These are phyloP conservation scores for Metschnikowia chrysomelidarum DNA, from an alignment of 805 yeast species.

Conservation along the genomic window DNA sequence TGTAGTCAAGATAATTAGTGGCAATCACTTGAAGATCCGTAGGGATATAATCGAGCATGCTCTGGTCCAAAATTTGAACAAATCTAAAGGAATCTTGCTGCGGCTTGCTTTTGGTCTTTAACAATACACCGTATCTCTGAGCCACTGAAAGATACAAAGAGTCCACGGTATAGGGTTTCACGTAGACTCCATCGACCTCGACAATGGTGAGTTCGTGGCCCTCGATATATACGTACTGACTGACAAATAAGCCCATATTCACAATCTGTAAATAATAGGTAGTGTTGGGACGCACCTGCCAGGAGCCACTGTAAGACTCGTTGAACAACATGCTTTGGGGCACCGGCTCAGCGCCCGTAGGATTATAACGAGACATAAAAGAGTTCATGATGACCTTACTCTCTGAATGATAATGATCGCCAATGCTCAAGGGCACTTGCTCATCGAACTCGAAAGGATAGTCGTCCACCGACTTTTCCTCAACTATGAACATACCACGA, in stretches of 20 bases:
- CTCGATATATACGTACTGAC: constrained; percentile 49
- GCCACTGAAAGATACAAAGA: constrained; percentile 71
- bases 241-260: constrained; percentile 70
- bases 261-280: constrained; percentile 64
- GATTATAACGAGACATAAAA: constrained; percentile 65
- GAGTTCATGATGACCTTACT: constrained; percentile 44
- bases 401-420: constrained; percentile 64
- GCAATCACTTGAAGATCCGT: constrained; percentile 51
- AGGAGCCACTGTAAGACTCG: constrained; percentile 57
- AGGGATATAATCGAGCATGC: constrained; percentile 72
- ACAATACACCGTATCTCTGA: constrained; percentile 72
- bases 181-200: constrained; percentile 51
- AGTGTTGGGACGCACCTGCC: constrained; percentile 54
- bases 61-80: constrained; percentile 58
- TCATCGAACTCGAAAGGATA: constrained; percentile 61
- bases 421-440: constrained; percentile 53
- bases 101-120: constrained; percentile 56
- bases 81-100: constrained; percentile 41
- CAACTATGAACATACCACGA: constrained; percentile 65
- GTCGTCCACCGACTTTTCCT: constrained; percentile 41
- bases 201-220: constrained; percentile 42
- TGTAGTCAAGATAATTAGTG: constrained; percentile 56
- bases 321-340: constrained; percentile 67
- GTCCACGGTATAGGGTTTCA: constrained; percentile 54
- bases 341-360: constrained; percentile 83